Base-by-base conservation (phyloP, 345 rosid species). In the Cardiospermum halicacabum region DNA sequence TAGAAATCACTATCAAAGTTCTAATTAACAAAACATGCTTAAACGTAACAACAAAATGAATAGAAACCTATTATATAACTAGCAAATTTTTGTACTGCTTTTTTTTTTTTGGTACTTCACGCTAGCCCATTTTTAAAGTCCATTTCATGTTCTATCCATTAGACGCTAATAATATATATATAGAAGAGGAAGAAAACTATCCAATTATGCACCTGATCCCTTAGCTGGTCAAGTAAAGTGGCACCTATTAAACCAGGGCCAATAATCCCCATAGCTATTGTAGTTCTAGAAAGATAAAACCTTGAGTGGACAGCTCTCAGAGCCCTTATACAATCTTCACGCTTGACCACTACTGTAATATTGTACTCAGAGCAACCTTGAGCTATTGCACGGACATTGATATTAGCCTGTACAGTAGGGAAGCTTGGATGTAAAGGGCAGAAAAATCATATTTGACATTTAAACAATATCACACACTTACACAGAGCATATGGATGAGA, bases 281-380 rank as follows among this genome's bases (percentile, higher is more conserved):
- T 91, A 18, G 97, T 95, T 75, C 96, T 81, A 39, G 99, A 89
- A 75, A 81, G 88, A 80, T 81, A 95, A 80, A 91, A 95, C 81
- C 96, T 87, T 16, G 99, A 95, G 78, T 95, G 99, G 50, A 86
- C 99, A 75, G 99, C 96, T 82, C 88, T 80, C 65, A 95, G 72
- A 43, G 99, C 97, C 87, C 85, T 85, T 51, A 95, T 77, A 53
- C 99, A 89, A 73, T 95, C 99, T 78, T 89, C 97, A 30, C 90
- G 88, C 81, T 82, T 87, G 51, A 95, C 58, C 19, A 91, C 99
- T 5, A 80, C 97, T 3, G 99, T 95, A 56, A 95, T 78, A 60
- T 95, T 95, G 76, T 89, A 95, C 79, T 95, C 99, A 2, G 99
- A 95, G 75, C 97, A 95, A 56, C 99, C 99, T 87, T 95, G 99